Conservation (phyloP, 192 early-diverging fungal species). For the Podila minutissima region DNA sequence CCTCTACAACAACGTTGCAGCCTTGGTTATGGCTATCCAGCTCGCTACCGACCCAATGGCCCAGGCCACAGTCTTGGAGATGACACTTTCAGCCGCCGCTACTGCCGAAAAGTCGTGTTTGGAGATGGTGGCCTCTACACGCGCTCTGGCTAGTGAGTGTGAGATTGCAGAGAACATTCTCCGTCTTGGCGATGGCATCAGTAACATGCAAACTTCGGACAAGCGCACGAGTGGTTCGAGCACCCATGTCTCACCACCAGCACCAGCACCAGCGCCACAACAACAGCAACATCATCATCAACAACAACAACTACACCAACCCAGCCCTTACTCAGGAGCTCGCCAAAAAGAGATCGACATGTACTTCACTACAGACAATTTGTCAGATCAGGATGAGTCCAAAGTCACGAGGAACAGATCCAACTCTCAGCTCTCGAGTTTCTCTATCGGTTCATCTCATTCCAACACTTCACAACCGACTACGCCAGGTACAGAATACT, state of each 20-base stretch:
- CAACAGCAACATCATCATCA: slow-evolving; percentile 1
- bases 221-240: slow-evolving; percentile 13
- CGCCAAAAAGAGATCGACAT: slow-evolving; percentile 22
- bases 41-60: slow-evolving; percentile 68
- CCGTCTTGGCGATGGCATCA: slow-evolving; percentile 41
- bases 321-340: too few relatives aligned
- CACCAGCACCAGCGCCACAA: too few relatives aligned
- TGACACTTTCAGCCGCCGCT: slow-evolving; percentile 50
- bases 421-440: slow-evolving; percentile 27
- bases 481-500: slow-evolving; percentile 20
- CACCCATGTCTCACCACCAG: slow-evolving; percentile 5
- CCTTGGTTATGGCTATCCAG: slow-evolving; percentile 66
- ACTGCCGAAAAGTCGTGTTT: slow-evolving; percentile 63
- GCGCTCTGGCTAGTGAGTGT: slow-evolving; percentile 62
- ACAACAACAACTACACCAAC: neutral
- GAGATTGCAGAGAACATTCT: slow-evolving; percentile 56
- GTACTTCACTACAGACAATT: slow-evolving; percentile 13
- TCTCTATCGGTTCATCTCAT: slow-evolving; percentile 22
- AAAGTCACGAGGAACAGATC: slow-evolving; percentile 20
- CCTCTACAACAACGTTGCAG: slow-evolving; percentile 72
- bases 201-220: slow-evolving; percentile 13
- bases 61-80: slow-evolving; percentile 59
- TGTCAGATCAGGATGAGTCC: slow-evolving; percentile 20
- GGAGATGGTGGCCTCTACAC: slow-evolving; percentile 62
- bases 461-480: slow-evolving; percentile 12